A percentile compares a stretch with the other conserved stretches of the same genome.
Evolutionary conservation across 805 yeast genomes (phyloP).

Genomic region (Blastobotrys peoriensis): DNA sequence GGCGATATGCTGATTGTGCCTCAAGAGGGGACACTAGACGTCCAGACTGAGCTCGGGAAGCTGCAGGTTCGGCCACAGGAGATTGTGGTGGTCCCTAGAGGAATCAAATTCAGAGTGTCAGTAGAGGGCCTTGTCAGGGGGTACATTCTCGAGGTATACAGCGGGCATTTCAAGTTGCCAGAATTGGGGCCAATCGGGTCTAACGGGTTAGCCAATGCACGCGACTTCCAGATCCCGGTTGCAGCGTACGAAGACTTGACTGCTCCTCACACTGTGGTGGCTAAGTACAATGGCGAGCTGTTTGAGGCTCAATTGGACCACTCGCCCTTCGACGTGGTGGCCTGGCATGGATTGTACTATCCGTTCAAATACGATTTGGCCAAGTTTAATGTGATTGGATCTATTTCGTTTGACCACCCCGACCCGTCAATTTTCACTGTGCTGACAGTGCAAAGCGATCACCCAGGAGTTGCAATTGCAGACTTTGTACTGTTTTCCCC

Average conservation of each 20-base stretch:
- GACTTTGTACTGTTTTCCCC: constrained; percentile 29
- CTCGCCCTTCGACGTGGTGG: constrained; percentile 27
- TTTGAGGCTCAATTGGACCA: constrained; percentile 18
- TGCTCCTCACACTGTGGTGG: constrained; percentile 8
- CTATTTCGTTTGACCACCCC: constrained; percentile 26
- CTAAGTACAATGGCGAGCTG: constrained; percentile 16
- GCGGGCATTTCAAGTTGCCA: constrained; percentile 26
- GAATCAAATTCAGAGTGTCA: constrained; percentile 20
- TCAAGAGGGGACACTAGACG: constrained; percentile 22
- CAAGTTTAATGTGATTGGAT: constrained; percentile 24
- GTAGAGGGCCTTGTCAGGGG: constrained; percentile 13
- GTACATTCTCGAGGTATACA: constrained; percentile 25
- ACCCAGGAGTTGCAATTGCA: constrained; percentile 25
- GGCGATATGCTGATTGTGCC: constrained; percentile 27
- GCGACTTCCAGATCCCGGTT: constrained; percentile 25
- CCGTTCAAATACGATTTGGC: constrained; percentile 28
- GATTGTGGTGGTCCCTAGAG: constrained; percentile 25
- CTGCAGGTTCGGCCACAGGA: constrained; percentile 23
- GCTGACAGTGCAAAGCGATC: constrained; percentile 18
- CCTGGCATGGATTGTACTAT: constrained; percentile 26
- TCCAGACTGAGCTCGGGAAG: constrained; percentile 25
- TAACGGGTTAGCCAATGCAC: constrained; percentile 26
- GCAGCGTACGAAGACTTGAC: constrained; percentile 20
- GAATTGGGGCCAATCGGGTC: constrained; percentile 28
- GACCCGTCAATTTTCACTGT: constrained; percentile 28